phyloP scores from a whole-genome alignment of 345 rosid genomes.

The Ceriops decandra region DNA sequence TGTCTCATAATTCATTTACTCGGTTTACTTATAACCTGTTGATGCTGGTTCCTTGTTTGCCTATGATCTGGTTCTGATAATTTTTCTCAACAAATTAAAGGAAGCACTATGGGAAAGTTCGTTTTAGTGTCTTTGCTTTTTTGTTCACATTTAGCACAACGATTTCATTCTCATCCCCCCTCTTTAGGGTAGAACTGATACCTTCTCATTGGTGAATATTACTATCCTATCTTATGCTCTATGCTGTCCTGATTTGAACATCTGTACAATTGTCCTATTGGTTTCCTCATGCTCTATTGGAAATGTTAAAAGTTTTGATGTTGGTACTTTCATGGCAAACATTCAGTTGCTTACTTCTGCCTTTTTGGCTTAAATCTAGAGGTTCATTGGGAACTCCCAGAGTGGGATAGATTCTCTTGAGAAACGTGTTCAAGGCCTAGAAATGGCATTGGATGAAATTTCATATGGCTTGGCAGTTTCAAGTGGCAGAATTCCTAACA shows the following conservation, averaged over 20 bases:
- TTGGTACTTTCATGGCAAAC: not conserved
- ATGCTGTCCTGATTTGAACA: not conserved
- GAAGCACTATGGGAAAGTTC: not conserved
- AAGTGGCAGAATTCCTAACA: conserved; percentile 52
- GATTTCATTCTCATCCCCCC: not conserved
- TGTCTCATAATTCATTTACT: not conserved
- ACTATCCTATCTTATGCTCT: not conserved
- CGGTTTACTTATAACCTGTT: not conserved
- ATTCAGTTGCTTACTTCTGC: conserved; percentile 16
- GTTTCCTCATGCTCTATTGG: conserved; percentile 1
- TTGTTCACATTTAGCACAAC: not conserved
- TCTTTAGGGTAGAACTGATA: not conserved
- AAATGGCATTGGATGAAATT: conserved; percentile 82
- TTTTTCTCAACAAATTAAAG: not conserved
- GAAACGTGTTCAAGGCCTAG: conserved; percentile 79
- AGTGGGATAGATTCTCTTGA: conserved; percentile 75
- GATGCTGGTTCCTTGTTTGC: no score
- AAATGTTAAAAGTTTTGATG: not conserved
- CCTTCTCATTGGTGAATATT: not conserved
- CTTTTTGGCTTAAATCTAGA: conserved; percentile 39
- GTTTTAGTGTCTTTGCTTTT: not conserved
- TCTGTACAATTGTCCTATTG: not conserved
- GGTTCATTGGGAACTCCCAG: conserved; percentile 82
- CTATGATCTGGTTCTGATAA: no score
- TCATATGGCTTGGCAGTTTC: conserved; percentile 65